A percentile compares a stretch with the other conserved stretches of the same genome.
Conservation (phyloP, 2,329 filamentous ascomycete genomes). For the Colletotrichum somersetense region DNA sequence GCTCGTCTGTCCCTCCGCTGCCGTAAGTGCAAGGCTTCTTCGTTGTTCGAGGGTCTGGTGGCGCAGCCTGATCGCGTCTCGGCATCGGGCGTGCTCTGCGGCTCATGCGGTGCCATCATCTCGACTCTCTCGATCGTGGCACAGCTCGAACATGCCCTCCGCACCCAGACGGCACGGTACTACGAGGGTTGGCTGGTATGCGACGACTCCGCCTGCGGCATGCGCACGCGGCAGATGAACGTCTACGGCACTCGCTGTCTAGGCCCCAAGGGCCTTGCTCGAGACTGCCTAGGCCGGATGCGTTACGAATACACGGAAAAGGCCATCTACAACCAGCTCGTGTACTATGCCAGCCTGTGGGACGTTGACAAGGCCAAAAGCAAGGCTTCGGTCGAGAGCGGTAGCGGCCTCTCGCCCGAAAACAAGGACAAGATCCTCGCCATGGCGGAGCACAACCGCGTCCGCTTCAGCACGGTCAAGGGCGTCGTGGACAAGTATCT, state of each 20-base stretch:
- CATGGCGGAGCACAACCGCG: constrained; percentile 85
- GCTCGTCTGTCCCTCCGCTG: constrained; percentile 83
- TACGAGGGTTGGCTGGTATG: constrained; percentile 94
- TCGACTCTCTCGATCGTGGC: constrained; percentile 81
- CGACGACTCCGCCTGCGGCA: constrained; percentile 88
- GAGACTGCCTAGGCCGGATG: constrained; percentile 90
- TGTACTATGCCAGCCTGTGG: constrained; percentile 88
- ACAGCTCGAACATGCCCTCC: constrained; percentile 88
- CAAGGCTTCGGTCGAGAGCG: constrained; percentile 53
- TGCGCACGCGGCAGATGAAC: constrained; percentile 89
- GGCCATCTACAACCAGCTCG: constrained; percentile 91
- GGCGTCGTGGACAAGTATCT: constrained; percentile 85
- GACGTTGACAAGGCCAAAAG: constrained; percentile 85
- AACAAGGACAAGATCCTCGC: constrained; percentile 74
- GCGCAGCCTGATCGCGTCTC: constrained; percentile 71
- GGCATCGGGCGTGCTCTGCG: constrained; percentile 80
- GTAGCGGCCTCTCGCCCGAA: constrained; percentile 58
- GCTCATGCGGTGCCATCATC: constrained; percentile 73
- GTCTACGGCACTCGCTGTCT: constrained; percentile 93
- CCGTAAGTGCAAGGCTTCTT: constrained; percentile 79
- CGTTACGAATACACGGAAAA: constrained; percentile 89
- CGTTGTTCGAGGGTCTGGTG: constrained; percentile 82
- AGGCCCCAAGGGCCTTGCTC: constrained; percentile 85
- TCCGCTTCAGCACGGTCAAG: constrained; percentile 81
- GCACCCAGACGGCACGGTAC: constrained; percentile 82